These are phyloP conservation scores for Emergomyces africanus DNA, from an alignment of 2,329 filamentous ascomycete genomes.

Conservation along the genomic window DNA sequence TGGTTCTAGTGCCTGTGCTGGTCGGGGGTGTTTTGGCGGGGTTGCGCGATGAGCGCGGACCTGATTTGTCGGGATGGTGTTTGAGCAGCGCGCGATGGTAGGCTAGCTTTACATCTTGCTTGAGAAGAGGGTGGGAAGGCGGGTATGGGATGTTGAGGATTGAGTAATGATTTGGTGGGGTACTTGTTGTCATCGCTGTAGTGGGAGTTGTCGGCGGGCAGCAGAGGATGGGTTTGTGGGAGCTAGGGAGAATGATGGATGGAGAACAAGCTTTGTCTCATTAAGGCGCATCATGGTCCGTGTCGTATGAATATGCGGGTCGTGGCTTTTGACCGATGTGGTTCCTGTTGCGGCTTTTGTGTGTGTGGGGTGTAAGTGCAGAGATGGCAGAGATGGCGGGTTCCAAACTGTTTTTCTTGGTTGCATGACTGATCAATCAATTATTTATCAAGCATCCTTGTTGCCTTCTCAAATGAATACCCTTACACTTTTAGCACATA, in stretches of 20 bases:
- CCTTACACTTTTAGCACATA: neutral
- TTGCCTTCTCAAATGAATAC: neutral
- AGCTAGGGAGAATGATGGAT: neutral
- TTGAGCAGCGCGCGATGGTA: constrained; percentile 45
- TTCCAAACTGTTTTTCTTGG: neutral
- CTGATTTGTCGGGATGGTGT: constrained; percentile 38
- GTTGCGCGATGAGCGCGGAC: neutral
- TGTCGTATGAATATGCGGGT: neutral
- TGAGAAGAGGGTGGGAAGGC: constrained; percentile 7
- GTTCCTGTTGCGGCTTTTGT: neutral
- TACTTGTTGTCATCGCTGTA: neutral
- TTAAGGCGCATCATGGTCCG: neutral
- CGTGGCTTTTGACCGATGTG: neutral
- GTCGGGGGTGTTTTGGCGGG: neutral
- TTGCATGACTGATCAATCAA: neutral
- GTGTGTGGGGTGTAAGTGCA: neutral
- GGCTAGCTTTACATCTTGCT: constrained; percentile 38
- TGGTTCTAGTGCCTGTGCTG: neutral
- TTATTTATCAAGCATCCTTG: neutral
- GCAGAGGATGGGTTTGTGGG: neutral
- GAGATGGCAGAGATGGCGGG: too few relatives aligned
- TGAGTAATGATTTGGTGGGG: constrained; percentile 1
- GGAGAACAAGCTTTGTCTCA: neutral
- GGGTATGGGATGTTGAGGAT: constrained; percentile 4
- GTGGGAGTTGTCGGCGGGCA: neutral